Base-by-base conservation (phyloP, 805 yeast species). In the Starmerella scarabaei region DNA sequence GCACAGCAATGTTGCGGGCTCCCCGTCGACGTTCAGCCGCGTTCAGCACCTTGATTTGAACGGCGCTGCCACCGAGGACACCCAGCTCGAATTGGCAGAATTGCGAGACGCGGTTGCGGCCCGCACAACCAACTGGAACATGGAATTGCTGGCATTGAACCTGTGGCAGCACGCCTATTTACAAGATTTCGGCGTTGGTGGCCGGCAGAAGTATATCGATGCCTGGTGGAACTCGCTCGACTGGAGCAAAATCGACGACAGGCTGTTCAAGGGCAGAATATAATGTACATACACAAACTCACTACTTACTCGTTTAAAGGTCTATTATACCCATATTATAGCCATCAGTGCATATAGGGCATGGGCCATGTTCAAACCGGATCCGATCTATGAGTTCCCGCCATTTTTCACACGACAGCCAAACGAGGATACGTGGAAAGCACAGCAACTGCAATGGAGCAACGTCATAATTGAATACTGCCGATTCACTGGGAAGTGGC, bases 371-470 rank as follows among this genome's bases (percentile, higher is more conserved):
- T 43, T 43, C 38, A 32, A 30, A 28, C 48, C 82, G 4, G 57
- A 68, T 26, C 47, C 42, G 3, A 75, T 77, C 16, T 75, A 75
- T 53, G 65, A 73, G 29, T 88, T 85, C 58, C 96, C 96, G 5
- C 98, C 98, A 0, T 73, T 88, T 50, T 88, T 75, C 62, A 91
- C 97, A 7, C 69, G 74, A 45, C 98, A 88, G 60, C 85, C 91
- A 18, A 86, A 88, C 52, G 70, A 75, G 28, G 73, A 80, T 9
- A 78, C 91, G 2, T 73, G 81, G 64, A 68, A 70, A 23, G 76
- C 83, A 9, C 98, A 88, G 59, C 61, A 80, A 14, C 67, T 68
- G n/a, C 73, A 80, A 40, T 88, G 98, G 98, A 62, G 67, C 21
- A 64, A 70, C 33, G 59, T 88, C 21, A 62, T 88, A 0, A 56